These are phyloP conservation scores for Tritrichomonas foetus DNA, from an alignment of 208 protist genomes.

Conservation along the genomic window DNA sequence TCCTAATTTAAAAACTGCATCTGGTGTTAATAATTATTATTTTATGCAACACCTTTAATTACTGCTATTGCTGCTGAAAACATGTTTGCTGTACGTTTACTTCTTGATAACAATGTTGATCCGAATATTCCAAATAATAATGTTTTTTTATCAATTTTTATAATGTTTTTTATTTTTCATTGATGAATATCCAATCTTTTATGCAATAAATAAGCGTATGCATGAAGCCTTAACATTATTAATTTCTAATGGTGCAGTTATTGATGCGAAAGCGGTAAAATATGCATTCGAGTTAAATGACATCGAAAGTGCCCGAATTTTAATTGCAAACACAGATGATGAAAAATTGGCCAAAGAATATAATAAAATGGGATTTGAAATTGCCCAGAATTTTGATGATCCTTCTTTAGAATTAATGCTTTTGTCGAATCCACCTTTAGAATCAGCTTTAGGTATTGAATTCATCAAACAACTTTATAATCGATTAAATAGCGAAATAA, in stretches of 20 bases:
- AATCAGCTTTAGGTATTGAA: not conserved
- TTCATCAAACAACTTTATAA: not conserved
- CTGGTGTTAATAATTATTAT: too few species aligned
- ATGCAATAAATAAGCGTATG: not conserved
- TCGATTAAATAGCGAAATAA: not conserved
- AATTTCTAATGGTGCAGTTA: not conserved
- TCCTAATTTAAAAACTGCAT: not conserved
- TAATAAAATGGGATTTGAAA: not conserved
- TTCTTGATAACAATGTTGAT: not conserved
- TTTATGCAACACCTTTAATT: not conserved
- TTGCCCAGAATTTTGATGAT: not conserved
- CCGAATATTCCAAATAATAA: not conserved
- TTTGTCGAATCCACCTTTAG: not conserved
- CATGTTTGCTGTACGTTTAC: not conserved
- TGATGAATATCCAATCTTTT: not conserved
- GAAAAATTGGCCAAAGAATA: not conserved
- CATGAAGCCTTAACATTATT: not conserved
- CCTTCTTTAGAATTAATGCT: not conserved
- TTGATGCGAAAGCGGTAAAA: not conserved
- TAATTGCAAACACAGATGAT: not conserved
- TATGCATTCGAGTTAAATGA: not conserved
- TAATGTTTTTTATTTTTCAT: not conserved
- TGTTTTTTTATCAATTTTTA: too few species aligned
- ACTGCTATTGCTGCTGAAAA: not conserved
- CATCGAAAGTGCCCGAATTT: not conserved